Evolutionary conservation across 768 basidiomycete genomes (phyloP), one percentile per base, ranked within the genome.

Genomic region (Rhodotorula diobovata): DNA sequence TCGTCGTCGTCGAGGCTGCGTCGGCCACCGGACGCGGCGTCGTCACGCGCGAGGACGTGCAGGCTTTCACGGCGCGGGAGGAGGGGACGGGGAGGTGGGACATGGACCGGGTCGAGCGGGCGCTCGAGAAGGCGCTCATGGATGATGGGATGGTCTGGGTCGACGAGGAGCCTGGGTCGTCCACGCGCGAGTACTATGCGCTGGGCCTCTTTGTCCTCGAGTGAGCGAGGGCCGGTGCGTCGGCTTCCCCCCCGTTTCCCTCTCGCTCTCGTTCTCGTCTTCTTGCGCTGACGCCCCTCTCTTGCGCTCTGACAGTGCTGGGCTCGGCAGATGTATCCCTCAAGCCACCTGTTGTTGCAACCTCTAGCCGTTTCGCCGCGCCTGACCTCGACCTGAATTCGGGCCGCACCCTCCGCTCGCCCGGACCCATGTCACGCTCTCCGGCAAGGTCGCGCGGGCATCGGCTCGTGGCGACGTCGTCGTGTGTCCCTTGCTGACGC

Each of bases 71-170:
- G 11, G 65, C 61, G 41, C 34, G 68, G 37, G 86, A 86, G 0
- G 86, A 86, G 0, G 87, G 88, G 75, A 85, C 86, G 28, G 80
- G 1, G 23, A 32, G 84, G 50, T 99, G 96, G 96, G 86, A 86
- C 3, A 80, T 84, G 60, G 89, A 90, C 46, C 85, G 96, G 37
- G 89, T 90, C 9, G 83, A 84, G 59, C 84, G 86, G 20, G 93
- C 89, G 3, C 80, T 98, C 76, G 88, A 93, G 76, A 93, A 94
- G 72, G 93, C 95, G 87, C 85, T 94, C 23, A 83, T 91, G 71
- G 84, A 89, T 37, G 93, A 98, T 72, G 95, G 94, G 2, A 82
- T 95, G 35, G 94, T 91, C 68, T 99, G 96, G 96, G 78, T 98
- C 41, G 96, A 99, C 77, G 88, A 91, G 35, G 93, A 96, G 80